phyloP scores from a whole-genome alignment of 2,329 filamentous ascomycete genomes.

The Cladorrhinum sp. region DNA sequence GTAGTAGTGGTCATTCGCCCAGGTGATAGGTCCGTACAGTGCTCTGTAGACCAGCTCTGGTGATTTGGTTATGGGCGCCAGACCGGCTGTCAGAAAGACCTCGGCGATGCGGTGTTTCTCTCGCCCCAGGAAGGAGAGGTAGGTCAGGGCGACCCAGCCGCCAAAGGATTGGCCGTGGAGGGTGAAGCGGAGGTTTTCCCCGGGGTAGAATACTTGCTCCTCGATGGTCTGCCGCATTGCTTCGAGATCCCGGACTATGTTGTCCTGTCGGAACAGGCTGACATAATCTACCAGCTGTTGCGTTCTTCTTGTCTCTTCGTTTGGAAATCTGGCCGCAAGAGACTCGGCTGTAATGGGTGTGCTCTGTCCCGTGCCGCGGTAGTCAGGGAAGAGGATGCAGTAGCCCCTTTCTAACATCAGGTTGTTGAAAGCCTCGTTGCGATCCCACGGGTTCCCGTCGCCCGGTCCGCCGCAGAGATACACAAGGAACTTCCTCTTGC shows the following conservation, averaged over 20 bases:
- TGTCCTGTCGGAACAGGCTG: conserved; percentile 67
- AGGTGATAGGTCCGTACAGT: conserved; percentile 55
- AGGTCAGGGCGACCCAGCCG: conserved; percentile 68
- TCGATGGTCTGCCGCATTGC: conserved; percentile 62
- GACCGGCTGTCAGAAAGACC: conserved; percentile 63
- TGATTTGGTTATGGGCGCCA: conserved; percentile 59
- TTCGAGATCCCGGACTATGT: conserved; percentile 71
- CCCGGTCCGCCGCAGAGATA: conserved; percentile 71
- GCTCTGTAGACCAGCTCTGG: conserved; percentile 62
- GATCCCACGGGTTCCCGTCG: conserved; percentile 39
- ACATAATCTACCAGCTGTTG: conserved; percentile 61
- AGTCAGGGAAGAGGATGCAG: conserved; percentile 66
- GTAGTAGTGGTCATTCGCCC: conserved; percentile 64
- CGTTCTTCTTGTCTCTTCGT: conserved; percentile 46
- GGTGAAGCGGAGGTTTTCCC: conserved; percentile 61
- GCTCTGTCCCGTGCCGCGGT: conserved; percentile 68
- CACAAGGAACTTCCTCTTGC: conserved; percentile 37
- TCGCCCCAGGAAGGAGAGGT: conserved; percentile 64
- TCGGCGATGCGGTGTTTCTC: conserved; percentile 62
- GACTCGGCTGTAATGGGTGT: conserved; percentile 59
- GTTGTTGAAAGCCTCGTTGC: conserved; percentile 45
- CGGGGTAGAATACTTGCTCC: conserved; percentile 17
- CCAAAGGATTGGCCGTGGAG: conserved; percentile 72
- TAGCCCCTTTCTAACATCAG: conserved; percentile 64
- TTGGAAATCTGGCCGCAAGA: conserved; percentile 52